A percentile compares a stretch with the other conserved stretches of the same genome.
These are phyloP conservation scores for Madurella fahalii DNA, from an alignment of 2,329 filamentous ascomycete genomes.

Conservation along the genomic window DNA sequence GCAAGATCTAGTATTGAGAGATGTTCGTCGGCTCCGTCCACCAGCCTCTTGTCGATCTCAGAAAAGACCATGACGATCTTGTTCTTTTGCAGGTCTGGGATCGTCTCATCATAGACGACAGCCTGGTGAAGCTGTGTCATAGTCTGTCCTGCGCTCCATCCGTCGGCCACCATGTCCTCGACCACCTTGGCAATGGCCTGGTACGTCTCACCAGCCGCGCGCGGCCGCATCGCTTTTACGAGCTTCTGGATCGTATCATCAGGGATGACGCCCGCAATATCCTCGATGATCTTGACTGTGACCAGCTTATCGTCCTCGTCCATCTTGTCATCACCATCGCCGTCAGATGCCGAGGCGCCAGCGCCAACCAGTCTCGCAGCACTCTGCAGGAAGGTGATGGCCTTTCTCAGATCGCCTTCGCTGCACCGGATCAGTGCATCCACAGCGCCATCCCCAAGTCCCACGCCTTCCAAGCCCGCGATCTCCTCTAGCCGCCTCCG, in stretches of 20 bases:
- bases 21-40: conserved; percentile 95
- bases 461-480: conserved; percentile 71
- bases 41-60: conserved; percentile 87
- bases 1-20: conserved; percentile 82
- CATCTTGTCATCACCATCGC: conserved; percentile 54
- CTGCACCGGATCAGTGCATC: conserved; percentile 82
- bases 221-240: conserved; percentile 71
- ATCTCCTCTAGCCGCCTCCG: conserved; percentile 77
- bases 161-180: conserved; percentile 88
- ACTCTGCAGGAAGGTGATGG: conserved; percentile 93
- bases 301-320: conserved; percentile 59
- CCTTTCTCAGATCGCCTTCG: conserved; percentile 91
- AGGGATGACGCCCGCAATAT: conserved; percentile 94
- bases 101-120: conserved; percentile 77
- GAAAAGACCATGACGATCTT: conserved; percentile 86
- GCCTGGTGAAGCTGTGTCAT: conserved; percentile 74
- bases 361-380: conserved; percentile 84
- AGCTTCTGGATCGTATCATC: conserved; percentile 66
- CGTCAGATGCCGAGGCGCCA: conserved; percentile 54
- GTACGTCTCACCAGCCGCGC: conserved; percentile 61
- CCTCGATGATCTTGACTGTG: conserved; percentile 77
- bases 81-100: conserved; percentile 83
- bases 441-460: conserved; percentile 71
- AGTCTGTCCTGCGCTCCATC: conserved; percentile 91
- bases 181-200: conserved; percentile 72